Evolutionary conservation across 2,329 filamentous ascomycete genomes (phyloP).

Genomic region (Aspergillus nomiae): DNA sequence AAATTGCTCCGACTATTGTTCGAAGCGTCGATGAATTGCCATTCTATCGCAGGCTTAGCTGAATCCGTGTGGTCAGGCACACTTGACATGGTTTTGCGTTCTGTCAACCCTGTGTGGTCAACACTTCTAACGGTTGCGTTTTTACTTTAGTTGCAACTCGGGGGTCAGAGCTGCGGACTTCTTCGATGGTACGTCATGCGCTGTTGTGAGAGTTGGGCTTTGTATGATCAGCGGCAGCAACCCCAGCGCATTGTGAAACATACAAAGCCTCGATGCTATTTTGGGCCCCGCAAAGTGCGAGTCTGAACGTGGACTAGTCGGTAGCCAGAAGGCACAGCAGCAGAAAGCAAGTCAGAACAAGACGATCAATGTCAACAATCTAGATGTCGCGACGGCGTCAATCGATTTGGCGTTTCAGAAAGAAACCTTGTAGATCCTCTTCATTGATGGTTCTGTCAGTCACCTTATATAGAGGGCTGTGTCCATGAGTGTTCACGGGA

Average conservation of each 20-base stretch:
- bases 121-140: neutral
- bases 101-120: neutral
- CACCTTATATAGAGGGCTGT: neutral
- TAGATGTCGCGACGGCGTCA: neutral
- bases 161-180: neutral
- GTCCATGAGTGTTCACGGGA: neutral
- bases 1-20: slow-evolving; percentile 38
- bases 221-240: neutral
- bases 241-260: neutral
- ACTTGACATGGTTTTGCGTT: slow-evolving; percentile 18
- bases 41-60: slow-evolving; percentile 19
- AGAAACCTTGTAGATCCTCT: neutral
- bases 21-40: slow-evolving; percentile 46
- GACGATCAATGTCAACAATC: neutral
- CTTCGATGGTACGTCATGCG: neutral
- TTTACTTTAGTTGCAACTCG: neutral
- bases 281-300: neutral
- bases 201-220: neutral
- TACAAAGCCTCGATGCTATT: neutral
- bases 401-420: neutral
- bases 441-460: neutral
- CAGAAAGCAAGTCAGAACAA: neutral
- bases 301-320: neutral
- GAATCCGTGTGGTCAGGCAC: slow-evolving; percentile 6
- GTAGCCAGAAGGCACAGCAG: neutral